Evolutionary conservation across 2,329 filamentous ascomycete species (phyloP).

Genomic region (Grosmannia serpens): DNA sequence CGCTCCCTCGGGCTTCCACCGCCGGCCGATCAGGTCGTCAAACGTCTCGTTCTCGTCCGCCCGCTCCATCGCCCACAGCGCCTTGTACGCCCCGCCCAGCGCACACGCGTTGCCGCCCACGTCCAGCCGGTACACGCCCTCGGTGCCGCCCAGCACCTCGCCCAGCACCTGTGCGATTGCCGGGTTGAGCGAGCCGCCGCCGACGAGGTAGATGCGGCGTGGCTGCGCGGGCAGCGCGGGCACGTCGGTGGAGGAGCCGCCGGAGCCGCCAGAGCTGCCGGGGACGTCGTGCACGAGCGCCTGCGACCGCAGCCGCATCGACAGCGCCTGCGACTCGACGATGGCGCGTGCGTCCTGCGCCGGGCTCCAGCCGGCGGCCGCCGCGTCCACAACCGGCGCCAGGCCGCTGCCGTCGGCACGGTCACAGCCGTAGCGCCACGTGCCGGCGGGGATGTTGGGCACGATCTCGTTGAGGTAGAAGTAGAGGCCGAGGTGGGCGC

Average conservation of each 20-base stretch:
- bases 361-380: constrained; percentile 15
- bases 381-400: constrained; percentile 16
- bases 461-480: constrained; percentile 94
- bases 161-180: constrained; percentile 79
- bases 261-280: not conserved
- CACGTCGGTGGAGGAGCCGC: not conserved
- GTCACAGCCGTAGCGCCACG: constrained; percentile 65
- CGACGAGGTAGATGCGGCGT: constrained; percentile 83
- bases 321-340: constrained; percentile 89
- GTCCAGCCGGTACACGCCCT: constrained; percentile 87
- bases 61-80: constrained; percentile 79
- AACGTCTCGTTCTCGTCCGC: constrained; percentile 57
- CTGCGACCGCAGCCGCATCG: constrained; percentile 73
- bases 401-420: constrained; percentile 42
- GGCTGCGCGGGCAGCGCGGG: constrained; percentile 64
- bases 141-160: constrained; percentile 75
- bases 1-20: constrained; percentile 79
- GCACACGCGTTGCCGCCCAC: constrained; percentile 94
- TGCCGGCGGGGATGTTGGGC: constrained; percentile 75
- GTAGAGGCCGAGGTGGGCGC: constrained; percentile 82
- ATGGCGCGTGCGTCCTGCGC: constrained; percentile 72
- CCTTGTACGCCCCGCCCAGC: constrained; percentile 88
- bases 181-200: constrained; percentile 79
- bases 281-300: constrained; percentile 49
- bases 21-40: constrained; percentile 70